Base-by-base conservation (phyloP, 2,329 filamentous ascomycete species). In the Drechslerella coelobrocha region DNA sequence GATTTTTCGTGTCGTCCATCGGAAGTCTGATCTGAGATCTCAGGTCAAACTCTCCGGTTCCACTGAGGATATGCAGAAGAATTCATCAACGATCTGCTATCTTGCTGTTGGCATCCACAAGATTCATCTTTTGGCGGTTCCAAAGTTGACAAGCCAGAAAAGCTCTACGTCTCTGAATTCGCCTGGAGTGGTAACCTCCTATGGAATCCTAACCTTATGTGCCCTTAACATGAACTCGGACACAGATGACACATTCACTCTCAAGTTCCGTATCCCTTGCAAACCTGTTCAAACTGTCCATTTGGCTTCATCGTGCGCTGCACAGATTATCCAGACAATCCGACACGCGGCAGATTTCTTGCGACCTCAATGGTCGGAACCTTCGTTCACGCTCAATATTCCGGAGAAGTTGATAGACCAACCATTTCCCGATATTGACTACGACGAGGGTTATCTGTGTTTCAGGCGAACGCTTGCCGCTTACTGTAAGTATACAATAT, bases 41-140 rank as follows among this genome's bases (percentile, higher is more conserved):
- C 80, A 73, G 34, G 63, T 53, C 31, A 73, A 69, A 29, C 80
- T 81, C 31, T 81, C 84, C 59, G 83, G 85, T 2, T 88, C 88
- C 6, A 84, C 84, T 14, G 88, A 90, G 68, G 88, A 90, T 74
- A 77, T 89, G 45, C 82, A 85, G 52, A 89, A 89, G 75, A 78
- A 87, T 26, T 83, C 83, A 39, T 85, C 86, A 8, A 85, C 84
- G 8, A 84, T 88, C 23, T 89, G 85, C 78, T 89, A 89, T 76
- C 81, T 90, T 72, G 87, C 85, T 5, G 83, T 90, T 76, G 88
- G 88, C 19, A 82, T 88, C 29, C 86, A 89, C 79, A 88, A 88
- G 76, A 79, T 90, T 31, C 88, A 90, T 78, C 75, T 90, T 52
- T 83, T 90, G 48, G 86, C 87, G n/a, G 76, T 88, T 29, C 83